Evolutionary conservation across 208 protist genomes (phyloP), one percentile per base, ranked within the genome.

Genomic region (Trypanosoma congolense): DNA sequence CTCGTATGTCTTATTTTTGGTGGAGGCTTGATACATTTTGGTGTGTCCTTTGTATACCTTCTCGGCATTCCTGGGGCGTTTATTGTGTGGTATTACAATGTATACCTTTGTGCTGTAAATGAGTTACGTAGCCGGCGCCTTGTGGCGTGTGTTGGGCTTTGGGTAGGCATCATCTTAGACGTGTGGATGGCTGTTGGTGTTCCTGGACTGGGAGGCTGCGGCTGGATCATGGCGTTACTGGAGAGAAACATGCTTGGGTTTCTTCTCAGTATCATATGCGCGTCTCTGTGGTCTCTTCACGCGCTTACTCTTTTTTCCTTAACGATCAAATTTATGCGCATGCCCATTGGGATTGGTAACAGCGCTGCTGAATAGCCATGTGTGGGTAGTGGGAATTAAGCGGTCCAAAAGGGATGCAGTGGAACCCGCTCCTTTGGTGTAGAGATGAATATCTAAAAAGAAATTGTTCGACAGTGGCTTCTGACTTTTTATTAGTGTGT

Each of bases 71-170:
- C 86, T 41, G 86, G 86, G 2, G 81, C 72, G 24, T 93, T 76
- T 70, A 71, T 90, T 45, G 12, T 75, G 19, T 93, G 86, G 86
- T 93, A 93, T 64, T 93, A 82, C 70, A 90, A 87, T 56, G 65
- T 70, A 1, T 93, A 93, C 65, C 71, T 49, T 48, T 76, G 73
- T 16, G 69, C 72, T 1, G 55, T 63, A 4, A 55, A 76, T 21
- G 10, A 44, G 14, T 83, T 71, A 8, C 62, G 65, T 2, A 49
- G 70, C 16, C 76, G 82, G 2, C 75, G 77, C 47, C 16, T 84
- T 26, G 33, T 90, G 3, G 64, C 76, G 9, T 61, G 83, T 6
- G 30, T 86, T 24, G 86, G 86, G n/a, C 56, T 93, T 12, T 65
- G 87, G 36, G 4, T 88, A 14, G 86, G 61, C 33, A 19, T 88